Evolutionary conservation across 1,284 basidiomycete species (phyloP).

Genomic region (Trametes sp.): DNA sequence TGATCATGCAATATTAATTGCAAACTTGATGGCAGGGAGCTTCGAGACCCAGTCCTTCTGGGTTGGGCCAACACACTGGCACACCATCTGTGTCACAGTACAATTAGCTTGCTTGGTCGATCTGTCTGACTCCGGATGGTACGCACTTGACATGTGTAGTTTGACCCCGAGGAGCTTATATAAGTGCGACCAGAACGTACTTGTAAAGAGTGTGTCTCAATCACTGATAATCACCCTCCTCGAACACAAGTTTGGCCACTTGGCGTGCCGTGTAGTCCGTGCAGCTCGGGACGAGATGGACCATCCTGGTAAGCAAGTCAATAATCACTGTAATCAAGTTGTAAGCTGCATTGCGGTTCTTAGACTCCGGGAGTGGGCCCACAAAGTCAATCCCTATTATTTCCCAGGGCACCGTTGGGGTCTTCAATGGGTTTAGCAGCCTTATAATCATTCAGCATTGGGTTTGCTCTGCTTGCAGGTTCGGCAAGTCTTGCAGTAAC

Average conservation of each 20-base stretch:
- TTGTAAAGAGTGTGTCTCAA: constrained; percentile 50
- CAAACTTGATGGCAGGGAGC: constrained; percentile 47
- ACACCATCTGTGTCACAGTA: constrained; percentile 42
- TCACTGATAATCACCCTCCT: constrained; percentile 48
- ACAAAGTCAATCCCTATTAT: constrained; percentile 46
- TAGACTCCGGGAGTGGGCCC: constrained; percentile 42
- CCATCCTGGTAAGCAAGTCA: constrained; percentile 42
- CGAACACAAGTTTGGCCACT: constrained; percentile 48
- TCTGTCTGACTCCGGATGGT: constrained; percentile 53
- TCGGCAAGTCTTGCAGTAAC: constrained; percentile 35
- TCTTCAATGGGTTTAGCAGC: constrained; percentile 29
- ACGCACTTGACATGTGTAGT: constrained; percentile 49
- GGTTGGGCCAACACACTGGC: constrained; percentile 38
- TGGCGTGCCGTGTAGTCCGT: constrained; percentile 43
- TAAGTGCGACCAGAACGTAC: constrained; percentile 49
- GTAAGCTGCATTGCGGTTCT: constrained; percentile 35
- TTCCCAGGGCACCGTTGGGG: constrained; percentile 37
- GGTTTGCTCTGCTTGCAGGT: constrained; percentile 37
- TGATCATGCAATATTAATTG: constrained; percentile 32
- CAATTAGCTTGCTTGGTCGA: constrained; percentile 41
- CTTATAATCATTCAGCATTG: constrained; percentile 34
- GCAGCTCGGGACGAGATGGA: constrained; percentile 38
- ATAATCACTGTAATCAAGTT: constrained; percentile 44
- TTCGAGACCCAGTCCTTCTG: constrained; percentile 48
- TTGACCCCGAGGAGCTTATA: constrained; percentile 43